These are phyloP conservation scores for Barnettozyma siamensis DNA, from an alignment of 805 yeast genomes.

Conservation along the genomic window DNA sequence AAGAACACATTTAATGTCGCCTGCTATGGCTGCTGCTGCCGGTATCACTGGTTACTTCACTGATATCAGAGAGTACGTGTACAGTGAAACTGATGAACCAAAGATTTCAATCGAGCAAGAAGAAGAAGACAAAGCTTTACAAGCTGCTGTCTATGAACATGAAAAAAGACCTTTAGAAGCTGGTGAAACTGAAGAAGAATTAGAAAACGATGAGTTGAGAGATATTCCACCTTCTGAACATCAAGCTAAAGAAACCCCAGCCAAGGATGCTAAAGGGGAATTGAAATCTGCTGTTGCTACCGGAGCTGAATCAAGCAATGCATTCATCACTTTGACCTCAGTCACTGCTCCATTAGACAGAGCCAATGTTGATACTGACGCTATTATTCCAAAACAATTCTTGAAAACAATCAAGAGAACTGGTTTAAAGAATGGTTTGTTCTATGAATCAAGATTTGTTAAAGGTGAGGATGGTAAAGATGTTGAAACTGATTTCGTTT, in stretches of 20 bases:
- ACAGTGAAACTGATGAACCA: conserved; percentile 55
- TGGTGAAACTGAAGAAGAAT: conserved; percentile 44
- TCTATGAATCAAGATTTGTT: conserved; percentile 82
- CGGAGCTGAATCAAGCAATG: conserved; percentile 57
- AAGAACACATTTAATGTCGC: conserved; percentile 96
- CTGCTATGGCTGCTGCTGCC: conserved; percentile 99
- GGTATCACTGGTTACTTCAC: conserved; percentile 86
- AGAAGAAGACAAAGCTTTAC: conserved; percentile 53
- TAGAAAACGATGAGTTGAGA: conserved; percentile 46
- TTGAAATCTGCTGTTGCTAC: conserved; percentile 29
- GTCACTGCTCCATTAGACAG: conserved; percentile 91
- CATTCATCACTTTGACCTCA: conserved; percentile 71
- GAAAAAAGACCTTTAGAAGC: conserved; percentile 58
- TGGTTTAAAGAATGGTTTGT: conserved; percentile 81
- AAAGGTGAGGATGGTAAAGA: conserved; percentile 67
- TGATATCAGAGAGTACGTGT: conserved; percentile 81
- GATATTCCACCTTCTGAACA: conserved; percentile 58
- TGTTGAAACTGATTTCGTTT: conserved; percentile 80
- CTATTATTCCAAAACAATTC: conserved; percentile 97
- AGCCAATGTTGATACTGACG: conserved; percentile 97
- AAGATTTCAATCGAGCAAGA: conserved; percentile 41
- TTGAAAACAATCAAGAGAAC: conserved; percentile 97
- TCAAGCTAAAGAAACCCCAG: conserved; percentile 32
- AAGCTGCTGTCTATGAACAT: conserved; percentile 66
- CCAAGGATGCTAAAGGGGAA: conserved; percentile 19